Evolutionary conservation across 768 basidiomycete species (phyloP), one percentile per base, ranked within the genome.

Genomic region (Dacryopinax spathularia): DNA sequence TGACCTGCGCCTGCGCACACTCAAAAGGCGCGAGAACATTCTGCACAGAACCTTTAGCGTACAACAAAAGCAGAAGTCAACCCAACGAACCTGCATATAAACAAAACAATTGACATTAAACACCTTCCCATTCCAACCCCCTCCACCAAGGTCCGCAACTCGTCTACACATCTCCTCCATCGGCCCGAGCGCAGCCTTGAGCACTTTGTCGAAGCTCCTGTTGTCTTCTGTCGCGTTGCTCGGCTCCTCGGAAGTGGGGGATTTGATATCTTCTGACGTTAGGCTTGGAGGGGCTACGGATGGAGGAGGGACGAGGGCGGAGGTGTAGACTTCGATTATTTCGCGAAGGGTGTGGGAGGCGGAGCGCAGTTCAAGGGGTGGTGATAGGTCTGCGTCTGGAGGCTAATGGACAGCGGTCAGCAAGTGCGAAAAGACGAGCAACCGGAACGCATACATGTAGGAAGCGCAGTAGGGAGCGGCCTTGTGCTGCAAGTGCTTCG

Each of bases 81-180:
- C 18, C 29, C 9, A 5, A 25, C 59, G 2, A 25, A 92, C 93
- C 79, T 86, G 82, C 15, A 96, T 73, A 72, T 91, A 93, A 18
- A 81, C 84, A 66, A 91, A 73, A 65, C 88, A 95, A 69, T 98
- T 97, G 67, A 96, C 77, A 62, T 90, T 78, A 71, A 91, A 98
- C 0, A 96, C 82, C 1, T 82, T 80, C 48, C 78, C 80, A 71
- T 99, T 94, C 91, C 94, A 95, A 33, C 75, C 78, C 34, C 79
- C 79, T 70, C 86, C 88, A 67, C 84, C 84, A 68, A 79, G 66
- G 67, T 87, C 87, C 1, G 84, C 82, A 60, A 83, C 83, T 2
- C 77, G 75, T 12, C 81, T 74, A 70, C 88, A 89, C 82, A 90
- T 86, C 65, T 84, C 81, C 15, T 95, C 73, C 0, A 85, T 84